phyloP scores from a whole-genome alignment of 2,329 filamentous ascomycete species.

The Aureobasidium musti region DNA sequence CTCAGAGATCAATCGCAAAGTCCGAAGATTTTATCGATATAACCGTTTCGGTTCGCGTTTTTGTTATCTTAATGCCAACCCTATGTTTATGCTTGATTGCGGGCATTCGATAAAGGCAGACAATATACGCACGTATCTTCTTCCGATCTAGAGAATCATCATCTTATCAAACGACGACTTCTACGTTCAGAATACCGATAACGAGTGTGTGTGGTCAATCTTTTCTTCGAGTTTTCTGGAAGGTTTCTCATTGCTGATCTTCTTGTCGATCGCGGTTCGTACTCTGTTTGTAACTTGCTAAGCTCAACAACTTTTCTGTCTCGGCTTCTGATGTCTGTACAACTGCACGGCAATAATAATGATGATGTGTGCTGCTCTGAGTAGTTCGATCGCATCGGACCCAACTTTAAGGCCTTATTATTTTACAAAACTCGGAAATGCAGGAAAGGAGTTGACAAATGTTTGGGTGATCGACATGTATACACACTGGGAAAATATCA shows the following conservation, averaged over 20 bases:
- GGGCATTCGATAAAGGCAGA: background rate
- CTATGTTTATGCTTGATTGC: conserved; percentile 23
- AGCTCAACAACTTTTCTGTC: conserved; percentile 9
- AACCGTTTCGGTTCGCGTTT: conserved; percentile 17
- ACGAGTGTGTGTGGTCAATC: background rate
- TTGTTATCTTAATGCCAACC: conserved; percentile 13
- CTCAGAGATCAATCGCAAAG: background rate
- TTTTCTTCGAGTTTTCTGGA: conserved; percentile 7
- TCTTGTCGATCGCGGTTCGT: conserved; percentile 8
- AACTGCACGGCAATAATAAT: too few species aligned
- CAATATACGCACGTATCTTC: background rate
- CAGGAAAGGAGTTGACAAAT: background rate
- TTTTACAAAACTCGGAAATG: background rate
- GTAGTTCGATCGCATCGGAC: background rate
- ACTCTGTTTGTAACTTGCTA: conserved; percentile 13
- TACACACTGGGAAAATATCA: too few species aligned
- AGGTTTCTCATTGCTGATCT: background rate
- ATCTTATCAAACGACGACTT: background rate
- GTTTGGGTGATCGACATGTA: background rate
- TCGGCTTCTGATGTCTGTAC: background rate
- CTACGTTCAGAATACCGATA: background rate
- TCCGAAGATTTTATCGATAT: conserved; percentile 9
- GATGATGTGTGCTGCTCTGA: background rate
- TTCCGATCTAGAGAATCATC: background rate
- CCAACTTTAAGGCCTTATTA: background rate